These are phyloP conservation scores for Naganishia vishniacii DNA, from an alignment of 768 basidiomycete genomes.

Conservation along the genomic window DNA sequence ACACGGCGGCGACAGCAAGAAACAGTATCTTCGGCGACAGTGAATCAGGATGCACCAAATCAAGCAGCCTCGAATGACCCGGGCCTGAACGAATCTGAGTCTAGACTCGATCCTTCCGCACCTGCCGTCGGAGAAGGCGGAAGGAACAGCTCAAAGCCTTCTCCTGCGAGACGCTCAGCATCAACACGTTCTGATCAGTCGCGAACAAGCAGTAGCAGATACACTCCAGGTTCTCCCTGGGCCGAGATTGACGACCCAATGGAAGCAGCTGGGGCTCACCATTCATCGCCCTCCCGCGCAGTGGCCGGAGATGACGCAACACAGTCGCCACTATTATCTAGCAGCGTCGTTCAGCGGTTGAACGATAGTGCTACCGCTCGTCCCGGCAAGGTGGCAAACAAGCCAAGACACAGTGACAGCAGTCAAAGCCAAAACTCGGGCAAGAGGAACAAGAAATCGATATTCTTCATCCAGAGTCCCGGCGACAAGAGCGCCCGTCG, in stretches of 20 bases:
- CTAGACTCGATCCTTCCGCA: background rate
- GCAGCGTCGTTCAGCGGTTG: slow-evolving; percentile 3
- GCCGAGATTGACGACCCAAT: slow-evolving; percentile 23
- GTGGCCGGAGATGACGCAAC: background rate
- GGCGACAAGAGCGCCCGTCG: slow-evolving; percentile 13
- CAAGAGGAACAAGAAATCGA: slow-evolving; percentile 36
- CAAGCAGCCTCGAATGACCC: background rate
- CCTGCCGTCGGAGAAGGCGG: background rate
- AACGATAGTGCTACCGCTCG: slow-evolving; percentile 4
- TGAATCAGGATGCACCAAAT: background rate
- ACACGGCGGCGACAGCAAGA: background rate
- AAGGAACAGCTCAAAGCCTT: background rate
- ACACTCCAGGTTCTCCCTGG: slow-evolving; percentile 17
- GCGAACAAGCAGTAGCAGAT: background rate
- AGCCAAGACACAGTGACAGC: slow-evolving; percentile 4
- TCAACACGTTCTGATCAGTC: slow-evolving; percentile 7
- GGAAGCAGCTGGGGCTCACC: background rate
- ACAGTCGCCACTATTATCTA: slow-evolving; percentile 5
- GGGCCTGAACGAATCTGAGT: background rate
- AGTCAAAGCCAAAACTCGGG: background rate
- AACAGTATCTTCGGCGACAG: background rate
- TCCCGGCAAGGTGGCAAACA: background rate
- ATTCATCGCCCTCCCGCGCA: background rate
- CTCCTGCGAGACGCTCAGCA: slow-evolving; percentile 1
- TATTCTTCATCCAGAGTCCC: slow-evolving; percentile 45